Evolutionary conservation across 2,329 filamentous ascomycete genomes (phyloP).

Genomic region (Fusarium musae): DNA sequence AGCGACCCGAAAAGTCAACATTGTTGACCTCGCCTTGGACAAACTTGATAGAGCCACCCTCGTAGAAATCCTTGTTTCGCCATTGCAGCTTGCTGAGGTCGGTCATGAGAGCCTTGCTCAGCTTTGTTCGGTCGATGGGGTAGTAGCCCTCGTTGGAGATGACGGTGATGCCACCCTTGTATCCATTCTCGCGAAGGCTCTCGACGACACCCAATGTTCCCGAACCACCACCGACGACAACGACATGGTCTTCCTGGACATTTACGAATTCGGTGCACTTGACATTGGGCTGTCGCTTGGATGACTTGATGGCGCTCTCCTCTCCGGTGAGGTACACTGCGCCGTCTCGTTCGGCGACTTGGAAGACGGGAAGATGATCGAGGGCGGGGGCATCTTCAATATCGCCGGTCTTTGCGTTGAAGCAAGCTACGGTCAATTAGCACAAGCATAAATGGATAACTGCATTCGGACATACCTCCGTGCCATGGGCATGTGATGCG

Average conservation of each 20-base stretch:
- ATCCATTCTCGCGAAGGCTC: constrained; percentile 83
- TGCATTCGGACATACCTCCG: constrained; percentile 72
- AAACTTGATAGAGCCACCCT: constrained; percentile 66
- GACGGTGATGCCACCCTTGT: constrained; percentile 81
- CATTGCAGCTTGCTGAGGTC: constrained; percentile 82
- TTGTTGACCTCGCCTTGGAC: constrained; percentile 73
- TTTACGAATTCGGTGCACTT: constrained; percentile 68
- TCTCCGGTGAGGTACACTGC: constrained; percentile 87
- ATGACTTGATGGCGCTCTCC: constrained; percentile 80
- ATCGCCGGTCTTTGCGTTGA: constrained; percentile 88
- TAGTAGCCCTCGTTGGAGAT: constrained; percentile 86
- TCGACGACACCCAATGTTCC: constrained; percentile 86
- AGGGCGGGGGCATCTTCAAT: constrained; percentile 94
- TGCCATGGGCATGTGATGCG: constrained; percentile 96
- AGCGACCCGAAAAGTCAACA: constrained; percentile 80
- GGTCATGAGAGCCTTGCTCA: constrained; percentile 91
- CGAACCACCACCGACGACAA: constrained; percentile 90
- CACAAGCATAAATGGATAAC: background rate
- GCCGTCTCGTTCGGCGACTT: constrained; percentile 82
- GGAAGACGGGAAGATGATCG: constrained; percentile 85
- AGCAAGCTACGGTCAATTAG: constrained; percentile 74
- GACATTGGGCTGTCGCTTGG: constrained; percentile 77
- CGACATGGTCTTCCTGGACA: constrained; percentile 70
- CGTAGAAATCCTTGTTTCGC: constrained; percentile 83
- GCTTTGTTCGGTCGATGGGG: constrained; percentile 92